Evolutionary conservation across 768 basidiomycete species (phyloP), one percentile per base, ranked within the genome.

Genomic region (Mrakia frigida): DNA sequence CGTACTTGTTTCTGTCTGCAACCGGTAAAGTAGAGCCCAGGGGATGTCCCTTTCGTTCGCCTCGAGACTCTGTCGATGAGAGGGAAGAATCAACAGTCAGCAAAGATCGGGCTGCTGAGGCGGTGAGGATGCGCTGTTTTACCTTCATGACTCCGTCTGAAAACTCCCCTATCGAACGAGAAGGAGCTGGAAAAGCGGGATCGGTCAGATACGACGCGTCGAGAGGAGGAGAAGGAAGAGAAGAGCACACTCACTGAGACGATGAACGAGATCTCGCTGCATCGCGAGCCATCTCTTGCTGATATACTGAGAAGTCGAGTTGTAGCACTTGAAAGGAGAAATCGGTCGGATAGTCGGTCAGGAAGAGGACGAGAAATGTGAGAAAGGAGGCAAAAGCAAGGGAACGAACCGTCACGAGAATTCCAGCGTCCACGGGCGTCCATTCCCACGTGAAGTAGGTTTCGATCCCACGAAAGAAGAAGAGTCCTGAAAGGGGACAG

Each of bases 31-130:
- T 0, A 60, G 5, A 16, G 74, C 74, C 33, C 53, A 75, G 0
- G 74, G 74, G 35, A 75, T 37, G 59, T 75, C 74, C 23, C 74
- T 68, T 39, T 75, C 74, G 46, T 75, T 75, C 13, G 65, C 11
- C 35, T 75, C 74, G 68, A 75, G 67, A 16, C 50, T 52, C 46
- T 70, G 53, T 16, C 6, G 46, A 28, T 23, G 21, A 25, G n/a
- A 52, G 14, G 13, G 21, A 39, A 18, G 37, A 41, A 25, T 6
- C 7, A 14, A 21, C 9, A 2, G n/a, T 41, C 37, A 43, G 67
- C 6, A 18, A 9, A 4, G 41, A 18, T 23, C 6, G 6, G 25
- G 14, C 33, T 68, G 9, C 43, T 18, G 21, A 43, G 43, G 33
- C 1, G 67, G n/a, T 23, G 28, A 65, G 61, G 7, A 33, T 14